Evolutionary conservation across 2,329 filamentous ascomycete genomes (phyloP).

Genomic region (Phialophora macrospora): DNA sequence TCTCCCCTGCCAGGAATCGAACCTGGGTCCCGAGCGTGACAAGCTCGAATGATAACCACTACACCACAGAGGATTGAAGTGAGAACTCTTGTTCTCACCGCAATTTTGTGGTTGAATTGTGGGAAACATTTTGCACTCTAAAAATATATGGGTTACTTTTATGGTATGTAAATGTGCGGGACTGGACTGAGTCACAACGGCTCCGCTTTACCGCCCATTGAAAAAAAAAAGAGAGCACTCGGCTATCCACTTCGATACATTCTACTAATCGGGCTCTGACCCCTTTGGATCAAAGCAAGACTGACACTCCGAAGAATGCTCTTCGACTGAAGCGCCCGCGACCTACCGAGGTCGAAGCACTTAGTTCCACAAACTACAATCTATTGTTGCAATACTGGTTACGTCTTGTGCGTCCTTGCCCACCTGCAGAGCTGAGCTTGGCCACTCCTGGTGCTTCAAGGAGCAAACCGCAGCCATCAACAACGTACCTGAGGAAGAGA

Average conservation of each 20-base stretch:
- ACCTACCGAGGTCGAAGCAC: neutral
- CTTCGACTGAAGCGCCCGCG: neutral
- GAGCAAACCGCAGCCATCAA: neutral
- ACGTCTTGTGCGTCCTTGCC: neutral
- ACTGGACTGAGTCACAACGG: neutral
- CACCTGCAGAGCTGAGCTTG: neutral
- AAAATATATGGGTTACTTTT: neutral
- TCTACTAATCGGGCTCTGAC: neutral
- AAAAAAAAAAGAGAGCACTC: neutral
- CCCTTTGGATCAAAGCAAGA: neutral
- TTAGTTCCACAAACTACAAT: neutral
- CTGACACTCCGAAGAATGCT: neutral
- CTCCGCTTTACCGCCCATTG: neutral
- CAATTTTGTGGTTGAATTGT: neutral
- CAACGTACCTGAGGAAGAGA: neutral
- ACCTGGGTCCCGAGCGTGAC: constrained; percentile 10
- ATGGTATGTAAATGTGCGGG: neutral
- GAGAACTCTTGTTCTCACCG: neutral
- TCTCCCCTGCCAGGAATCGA: constrained; percentile 9
- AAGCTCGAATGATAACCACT: constrained; percentile 12
- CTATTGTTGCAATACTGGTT: neutral
- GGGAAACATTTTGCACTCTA: neutral
- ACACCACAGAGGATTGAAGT: neutral
- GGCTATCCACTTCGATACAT: neutral
- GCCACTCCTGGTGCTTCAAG: neutral